Conservation (phyloP, 371 early-diverging fungal species). For the Cokeromyces recurvatus region DNA sequence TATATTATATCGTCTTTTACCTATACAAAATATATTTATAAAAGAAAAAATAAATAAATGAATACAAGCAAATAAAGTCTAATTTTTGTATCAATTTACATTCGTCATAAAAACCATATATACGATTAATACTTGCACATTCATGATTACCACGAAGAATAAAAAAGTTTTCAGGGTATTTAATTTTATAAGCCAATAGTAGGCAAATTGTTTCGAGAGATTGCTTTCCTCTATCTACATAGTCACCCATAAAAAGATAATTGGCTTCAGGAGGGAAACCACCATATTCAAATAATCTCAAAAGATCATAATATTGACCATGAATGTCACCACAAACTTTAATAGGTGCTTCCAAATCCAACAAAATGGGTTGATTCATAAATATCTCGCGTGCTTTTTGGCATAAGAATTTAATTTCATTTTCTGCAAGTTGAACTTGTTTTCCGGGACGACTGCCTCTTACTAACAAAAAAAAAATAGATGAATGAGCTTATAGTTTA, state of each 20-base stretch:
- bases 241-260: conserved; percentile 94
- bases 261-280: conserved; percentile 90
- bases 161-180: conserved; percentile 95
- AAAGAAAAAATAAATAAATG: too few species aligned
- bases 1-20: conserved; percentile 83
- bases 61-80: too few species aligned
- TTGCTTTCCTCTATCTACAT: conserved; percentile 94
- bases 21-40: too few species aligned
- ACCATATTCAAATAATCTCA: conserved; percentile 88
- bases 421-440: conserved; percentile 70
- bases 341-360: conserved; percentile 93
- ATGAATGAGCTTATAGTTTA: too few species aligned
- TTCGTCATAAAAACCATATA: conserved; percentile 99
- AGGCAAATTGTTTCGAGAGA: conserved; percentile 72
- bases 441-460: conserved; percentile 91
- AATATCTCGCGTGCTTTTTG: conserved; percentile 84
- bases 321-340: conserved; percentile 87
- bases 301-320: conserved; percentile 91
- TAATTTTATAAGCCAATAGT: conserved; percentile 86
- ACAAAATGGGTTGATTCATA: conserved; percentile 86
- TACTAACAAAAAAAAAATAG: conserved; percentile 45
- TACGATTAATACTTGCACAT: conserved; percentile 87
- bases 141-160: conserved; percentile 95
- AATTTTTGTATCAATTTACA: too few species aligned
- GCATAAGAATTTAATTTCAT: conserved; percentile 87